Evolutionary conservation across 2,329 filamentous ascomycete genomes (phyloP).

Genomic region (Nigrospora sphaerica): DNA sequence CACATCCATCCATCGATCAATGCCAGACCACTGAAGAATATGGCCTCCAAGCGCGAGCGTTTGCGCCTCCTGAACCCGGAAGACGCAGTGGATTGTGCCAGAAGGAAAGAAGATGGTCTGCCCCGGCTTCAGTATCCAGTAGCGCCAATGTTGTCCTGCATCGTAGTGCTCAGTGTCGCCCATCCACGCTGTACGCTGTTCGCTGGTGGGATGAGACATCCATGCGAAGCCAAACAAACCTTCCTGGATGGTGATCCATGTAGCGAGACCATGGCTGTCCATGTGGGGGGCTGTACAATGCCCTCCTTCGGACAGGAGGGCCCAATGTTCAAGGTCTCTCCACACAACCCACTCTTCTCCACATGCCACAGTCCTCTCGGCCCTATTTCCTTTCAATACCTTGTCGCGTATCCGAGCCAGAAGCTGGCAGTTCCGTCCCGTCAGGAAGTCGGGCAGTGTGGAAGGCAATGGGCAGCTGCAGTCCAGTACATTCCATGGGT

Average conservation of each 20-base stretch:
- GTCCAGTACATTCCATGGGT: conserved; percentile 2
- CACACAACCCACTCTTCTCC: too few species aligned
- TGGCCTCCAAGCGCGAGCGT: conserved; percentile 26
- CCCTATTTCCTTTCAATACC: background rate
- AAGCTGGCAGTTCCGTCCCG: conserved; percentile 2
- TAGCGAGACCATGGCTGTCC: conserved; percentile 25
- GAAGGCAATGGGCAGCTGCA: conserved; percentile 2
- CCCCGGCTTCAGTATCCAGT: conserved; percentile 21
- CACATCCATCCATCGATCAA: conserved; percentile 21
- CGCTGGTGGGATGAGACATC: conserved; percentile 18
- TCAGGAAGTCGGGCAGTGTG: conserved; percentile 1
- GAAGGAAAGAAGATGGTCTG: conserved; percentile 26
- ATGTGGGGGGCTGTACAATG: conserved; percentile 25
- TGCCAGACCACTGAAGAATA: conserved; percentile 24
- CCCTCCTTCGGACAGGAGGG: conserved; percentile 23
- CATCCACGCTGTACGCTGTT: conserved; percentile 17
- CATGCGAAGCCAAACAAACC: conserved; percentile 19
- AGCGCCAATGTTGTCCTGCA: conserved; percentile 20
- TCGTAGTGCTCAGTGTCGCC: conserved; percentile 9
- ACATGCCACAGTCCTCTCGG: too few species aligned
- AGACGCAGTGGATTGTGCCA: conserved; percentile 27
- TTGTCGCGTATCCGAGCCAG: conserved; percentile 1
- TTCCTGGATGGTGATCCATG: conserved; percentile 25
- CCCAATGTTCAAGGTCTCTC: conserved; percentile 18
- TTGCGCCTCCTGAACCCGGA: conserved; percentile 16